phyloP scores from a whole-genome alignment of 768 basidiomycete genomes.

The Dentipellis fragilis region DNA sequence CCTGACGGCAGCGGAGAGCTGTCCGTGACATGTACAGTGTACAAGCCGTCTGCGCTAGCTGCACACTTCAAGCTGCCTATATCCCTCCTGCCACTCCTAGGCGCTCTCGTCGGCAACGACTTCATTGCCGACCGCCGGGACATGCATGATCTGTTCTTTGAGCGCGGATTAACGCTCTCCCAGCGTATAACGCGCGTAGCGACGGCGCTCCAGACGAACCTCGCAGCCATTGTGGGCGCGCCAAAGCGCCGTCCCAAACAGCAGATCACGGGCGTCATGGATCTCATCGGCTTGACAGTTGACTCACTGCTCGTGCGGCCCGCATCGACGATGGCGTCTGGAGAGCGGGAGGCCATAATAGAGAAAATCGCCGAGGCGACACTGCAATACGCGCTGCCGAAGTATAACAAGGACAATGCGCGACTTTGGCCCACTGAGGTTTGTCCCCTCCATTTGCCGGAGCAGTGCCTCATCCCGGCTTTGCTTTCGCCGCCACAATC shows the following conservation, averaged over 20 bases:
- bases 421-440: slow-evolving; percentile 42
- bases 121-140: slow-evolving; percentile 38
- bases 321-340: slow-evolving; percentile 36
- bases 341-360: slow-evolving; percentile 56
- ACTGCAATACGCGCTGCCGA: slow-evolving; percentile 68
- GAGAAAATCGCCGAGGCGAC: slow-evolving; percentile 67
- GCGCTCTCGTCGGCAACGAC: slow-evolving; percentile 75
- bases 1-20: slow-evolving; percentile 32
- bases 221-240: slow-evolving; percentile 32
- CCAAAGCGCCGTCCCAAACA: slow-evolving; percentile 40
- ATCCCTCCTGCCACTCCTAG: slow-evolving; percentile 66
- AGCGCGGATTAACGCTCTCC: slow-evolving; percentile 39
- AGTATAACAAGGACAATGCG: slow-evolving; percentile 34
- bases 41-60: slow-evolving; percentile 53
- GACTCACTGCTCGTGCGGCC: slow-evolving; percentile 45
- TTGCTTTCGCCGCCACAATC: slow-evolving; percentile 36
- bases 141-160: slow-evolving; percentile 58
- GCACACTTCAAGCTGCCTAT: slow-evolving; percentile 56
- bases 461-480: slow-evolving; percentile 44
- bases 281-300: slow-evolving; percentile 64
- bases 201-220: slow-evolving; percentile 40
- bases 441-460: slow-evolving; percentile 53
- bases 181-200: slow-evolving; percentile 66
- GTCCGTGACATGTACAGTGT: slow-evolving; percentile 45
- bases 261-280: slow-evolving; percentile 60